Evolutionary conservation across 805 yeast genomes (phyloP).

Genomic region (Myxozyma monticola): DNA sequence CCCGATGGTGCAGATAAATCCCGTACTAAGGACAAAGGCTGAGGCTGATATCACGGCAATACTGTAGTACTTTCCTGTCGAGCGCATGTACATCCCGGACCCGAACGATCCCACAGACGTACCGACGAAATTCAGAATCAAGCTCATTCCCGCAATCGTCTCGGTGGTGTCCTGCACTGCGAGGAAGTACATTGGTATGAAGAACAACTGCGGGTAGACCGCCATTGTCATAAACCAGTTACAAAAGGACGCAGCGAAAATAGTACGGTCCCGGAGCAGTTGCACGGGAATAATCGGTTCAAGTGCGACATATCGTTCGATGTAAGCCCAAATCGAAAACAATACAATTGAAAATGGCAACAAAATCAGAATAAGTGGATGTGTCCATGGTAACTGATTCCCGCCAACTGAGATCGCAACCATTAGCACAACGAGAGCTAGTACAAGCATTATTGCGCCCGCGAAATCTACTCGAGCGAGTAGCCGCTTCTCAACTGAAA

Average conservation of each 20-base stretch:
- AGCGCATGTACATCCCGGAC: constrained; percentile 65
- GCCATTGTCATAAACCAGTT: constrained; percentile 76
- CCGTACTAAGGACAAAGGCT: constrained; percentile 19
- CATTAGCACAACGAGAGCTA: constrained; percentile 59
- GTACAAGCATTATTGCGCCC: constrained; percentile 63
- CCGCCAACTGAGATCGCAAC: constrained; percentile 72
- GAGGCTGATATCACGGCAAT: constrained; percentile 30
- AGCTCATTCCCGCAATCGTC: constrained; percentile 56
- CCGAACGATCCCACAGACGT: constrained; percentile 66
- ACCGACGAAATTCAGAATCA: constrained; percentile 60
- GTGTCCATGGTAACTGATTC: constrained; percentile 50
- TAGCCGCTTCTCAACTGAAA: constrained; percentile 18
- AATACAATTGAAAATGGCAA: constrained; percentile 40
- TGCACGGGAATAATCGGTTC: constrained; percentile 71
- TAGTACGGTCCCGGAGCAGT: constrained; percentile 58
- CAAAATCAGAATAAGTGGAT: constrained; percentile 44
- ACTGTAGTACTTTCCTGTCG: constrained; percentile 49
- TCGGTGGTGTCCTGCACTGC: constrained; percentile 56
- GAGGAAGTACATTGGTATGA: constrained; percentile 68
- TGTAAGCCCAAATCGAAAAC: constrained; percentile 47
- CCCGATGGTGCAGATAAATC: constrained; percentile 19
- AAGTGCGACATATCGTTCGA: constrained; percentile 52
- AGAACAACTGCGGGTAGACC: constrained; percentile 63
- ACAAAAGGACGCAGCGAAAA: constrained; percentile 62
- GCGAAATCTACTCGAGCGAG: constrained; percentile 61